phyloP scores from a whole-genome alignment of 225 moss, liverwort and hornwort species.

The Thuidium tamariscinum region DNA sequence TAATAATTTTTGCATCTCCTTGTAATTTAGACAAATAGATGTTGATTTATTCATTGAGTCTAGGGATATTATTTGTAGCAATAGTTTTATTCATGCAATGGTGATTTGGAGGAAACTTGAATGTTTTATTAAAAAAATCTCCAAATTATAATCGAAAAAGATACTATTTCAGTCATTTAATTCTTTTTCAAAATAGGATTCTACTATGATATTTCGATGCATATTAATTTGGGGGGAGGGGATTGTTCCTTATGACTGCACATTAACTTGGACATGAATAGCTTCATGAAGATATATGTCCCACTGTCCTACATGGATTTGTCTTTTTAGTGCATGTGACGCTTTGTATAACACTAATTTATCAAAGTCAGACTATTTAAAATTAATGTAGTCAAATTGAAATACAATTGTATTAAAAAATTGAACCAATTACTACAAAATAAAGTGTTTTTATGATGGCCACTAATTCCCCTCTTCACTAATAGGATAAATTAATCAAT shows the following conservation, averaged over 20 bases:
- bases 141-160: too few relatives aligned
- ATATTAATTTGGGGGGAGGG: background rate
- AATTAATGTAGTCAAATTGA: background rate
- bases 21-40: background rate
- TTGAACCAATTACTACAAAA: background rate
- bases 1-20: too few relatives aligned
- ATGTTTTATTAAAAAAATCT: background rate
- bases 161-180: background rate
- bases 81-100: too few relatives aligned
- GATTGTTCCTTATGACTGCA: too few relatives aligned
- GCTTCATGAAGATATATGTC: background rate
- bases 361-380: background rate
- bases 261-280: too few relatives aligned
- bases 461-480: background rate
- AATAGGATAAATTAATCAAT: background rate
- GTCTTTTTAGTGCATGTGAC: background rate
- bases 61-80: background rate
- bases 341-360: background rate
- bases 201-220: background rate
- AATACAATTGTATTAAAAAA: background rate
- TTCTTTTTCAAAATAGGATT: background rate
- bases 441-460: too few relatives aligned
- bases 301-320: background rate
- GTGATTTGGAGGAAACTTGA: fast-evolving
- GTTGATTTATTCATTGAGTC: background rate